phyloP scores from a whole-genome alignment of 1,139 yeast genomes.

The Blastobotrys illinoisensis region DNA sequence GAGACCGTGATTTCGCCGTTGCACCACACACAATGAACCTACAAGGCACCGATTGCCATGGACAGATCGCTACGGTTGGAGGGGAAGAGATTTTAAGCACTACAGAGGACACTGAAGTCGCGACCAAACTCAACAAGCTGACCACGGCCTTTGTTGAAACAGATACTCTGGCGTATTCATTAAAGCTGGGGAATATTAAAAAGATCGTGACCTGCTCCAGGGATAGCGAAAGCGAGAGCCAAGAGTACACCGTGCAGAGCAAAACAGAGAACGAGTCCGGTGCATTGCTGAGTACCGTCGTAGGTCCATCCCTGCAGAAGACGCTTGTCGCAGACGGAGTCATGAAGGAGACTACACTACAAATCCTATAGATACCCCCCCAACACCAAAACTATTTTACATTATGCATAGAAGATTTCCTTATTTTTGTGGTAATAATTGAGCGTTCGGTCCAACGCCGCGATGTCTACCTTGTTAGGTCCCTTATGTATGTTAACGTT shows the following conservation, averaged over 20 bases:
- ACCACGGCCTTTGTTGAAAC: conserved; percentile 23
- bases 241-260: conserved; percentile 18
- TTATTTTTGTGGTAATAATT: conserved; percentile 20
- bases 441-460: conserved; percentile 20
- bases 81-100: conserved; percentile 23
- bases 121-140: conserved; percentile 14
- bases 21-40: not conserved
- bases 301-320: conserved; percentile 15
- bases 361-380: conserved; percentile 2
- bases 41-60: conserved; percentile 5
- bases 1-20: not conserved
- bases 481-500: not conserved
- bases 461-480: conserved; percentile 18
- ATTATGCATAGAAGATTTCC: conserved; percentile 19
- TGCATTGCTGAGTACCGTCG: conserved; percentile 15
- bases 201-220: conserved; percentile 21
- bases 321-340: conserved; percentile 19
- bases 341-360: conserved; percentile 14
- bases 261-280: conserved; percentile 9
- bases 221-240: conserved; percentile 1
- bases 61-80: conserved; percentile 20
- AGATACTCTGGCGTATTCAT: conserved; percentile 24
- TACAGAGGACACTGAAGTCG: conserved; percentile 11
- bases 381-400: not conserved
- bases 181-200: conserved; percentile 28